These are phyloP conservation scores for Solanum ossicruentum DNA, from an alignment of 257 asterid genomes.

Conservation along the genomic window DNA sequence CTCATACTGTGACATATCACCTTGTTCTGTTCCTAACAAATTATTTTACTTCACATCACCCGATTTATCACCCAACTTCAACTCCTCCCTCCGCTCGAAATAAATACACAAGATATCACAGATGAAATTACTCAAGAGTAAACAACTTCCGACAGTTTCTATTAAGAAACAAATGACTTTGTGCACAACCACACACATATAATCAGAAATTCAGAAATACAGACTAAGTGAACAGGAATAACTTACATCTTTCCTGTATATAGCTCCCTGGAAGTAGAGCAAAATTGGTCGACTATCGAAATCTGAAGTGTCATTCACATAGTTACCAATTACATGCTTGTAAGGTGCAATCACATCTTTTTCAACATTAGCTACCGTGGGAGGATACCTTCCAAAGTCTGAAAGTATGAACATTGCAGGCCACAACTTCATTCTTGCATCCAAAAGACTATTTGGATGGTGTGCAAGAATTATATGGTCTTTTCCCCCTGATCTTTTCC, in stretches of 20 bases:
- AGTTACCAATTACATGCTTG: slow-evolving; percentile 49
- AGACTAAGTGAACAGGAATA: not conserved
- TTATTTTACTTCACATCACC: not conserved
- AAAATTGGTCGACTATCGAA: slow-evolving; percentile 59
- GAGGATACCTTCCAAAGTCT: slow-evolving; percentile 93
- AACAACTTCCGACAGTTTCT: not conserved
- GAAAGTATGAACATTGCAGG: slow-evolving; percentile 71
- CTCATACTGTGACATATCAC: not conserved
- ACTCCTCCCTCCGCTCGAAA: not conserved
- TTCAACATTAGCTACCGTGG: slow-evolving; percentile 69
- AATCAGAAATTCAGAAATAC: not conserved
- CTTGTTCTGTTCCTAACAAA: not conserved
- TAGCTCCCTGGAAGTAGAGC: slow-evolving; percentile 93
- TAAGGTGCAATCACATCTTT: slow-evolving; percentile 93
- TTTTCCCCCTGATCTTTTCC: slow-evolving; percentile 73
- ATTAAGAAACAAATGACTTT: not conserved
- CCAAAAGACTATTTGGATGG: slow-evolving; percentile 83
- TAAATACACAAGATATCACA: not conserved
- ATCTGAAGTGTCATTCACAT: slow-evolving; percentile 42
- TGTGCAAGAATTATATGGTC: slow-evolving; percentile 86
- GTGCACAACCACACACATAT: not conserved
- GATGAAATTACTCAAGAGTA: not conserved
- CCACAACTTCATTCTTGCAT: slow-evolving; percentile 83
- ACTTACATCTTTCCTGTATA: slow-evolving; percentile 91
- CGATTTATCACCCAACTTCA: not conserved